phyloP scores from a whole-genome alignment of 768 basidiomycete genomes.

The Hygrophoropsis aurantiaca region DNA sequence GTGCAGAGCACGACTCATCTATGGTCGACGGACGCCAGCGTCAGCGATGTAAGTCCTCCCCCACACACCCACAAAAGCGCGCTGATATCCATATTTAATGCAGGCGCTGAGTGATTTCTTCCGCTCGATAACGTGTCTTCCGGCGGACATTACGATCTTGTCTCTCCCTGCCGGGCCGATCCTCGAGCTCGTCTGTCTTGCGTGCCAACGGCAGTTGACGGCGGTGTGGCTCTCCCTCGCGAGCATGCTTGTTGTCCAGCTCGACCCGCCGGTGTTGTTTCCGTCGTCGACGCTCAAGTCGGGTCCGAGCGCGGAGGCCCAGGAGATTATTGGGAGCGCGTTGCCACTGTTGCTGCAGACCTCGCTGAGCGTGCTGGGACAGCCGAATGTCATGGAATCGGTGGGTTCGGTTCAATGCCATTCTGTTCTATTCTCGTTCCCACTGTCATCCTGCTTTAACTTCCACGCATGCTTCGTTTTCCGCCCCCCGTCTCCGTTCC shows the following conservation, averaged over 20 bases:
- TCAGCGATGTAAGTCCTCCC: slow-evolving; percentile 64
- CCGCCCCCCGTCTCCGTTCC: no score
- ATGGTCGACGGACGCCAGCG: slow-evolving; percentile 78
- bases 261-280: slow-evolving; percentile 66
- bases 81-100: not conserved
- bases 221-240: slow-evolving; percentile 86
- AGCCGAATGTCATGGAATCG: slow-evolving; percentile 65
- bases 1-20: slow-evolving; percentile 63
- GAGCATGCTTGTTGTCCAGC: slow-evolving; percentile 75
- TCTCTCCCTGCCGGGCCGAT: slow-evolving; percentile 82
- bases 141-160: slow-evolving; percentile 73
- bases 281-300: slow-evolving; percentile 42
- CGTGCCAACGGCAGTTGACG: slow-evolving; percentile 68
- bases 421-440: not conserved
- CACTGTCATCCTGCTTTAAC: not conserved
- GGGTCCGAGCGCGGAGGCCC: slow-evolving; percentile 54
- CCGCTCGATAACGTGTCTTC: slow-evolving; percentile 82
- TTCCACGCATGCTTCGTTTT: not conserved
- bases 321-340: slow-evolving; percentile 52
- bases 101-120: slow-evolving; percentile 82
- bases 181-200: slow-evolving; percentile 73
- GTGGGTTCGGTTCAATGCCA: slow-evolving; percentile 39
- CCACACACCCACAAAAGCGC: no score
- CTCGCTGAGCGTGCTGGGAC: slow-evolving; percentile 50
- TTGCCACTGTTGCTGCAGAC: slow-evolving; percentile 61